These are phyloP conservation scores for Solanum hybrid DNA, from an alignment of 305 asterid genomes.

Conservation along the genomic window DNA sequence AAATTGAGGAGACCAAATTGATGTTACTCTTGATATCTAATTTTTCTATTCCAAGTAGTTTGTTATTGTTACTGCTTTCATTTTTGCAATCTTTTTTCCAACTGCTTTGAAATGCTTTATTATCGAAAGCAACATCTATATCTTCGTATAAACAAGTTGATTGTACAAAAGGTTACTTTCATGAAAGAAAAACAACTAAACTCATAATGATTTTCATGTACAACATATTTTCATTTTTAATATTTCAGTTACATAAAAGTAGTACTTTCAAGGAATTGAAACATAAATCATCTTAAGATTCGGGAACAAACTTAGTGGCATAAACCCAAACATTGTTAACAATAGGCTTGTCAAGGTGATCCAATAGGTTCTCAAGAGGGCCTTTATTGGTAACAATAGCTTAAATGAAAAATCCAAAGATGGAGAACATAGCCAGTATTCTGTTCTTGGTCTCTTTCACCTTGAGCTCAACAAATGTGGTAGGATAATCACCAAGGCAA, in stretches of 20 bases:
- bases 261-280: not conserved
- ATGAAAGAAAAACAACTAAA: not conserved
- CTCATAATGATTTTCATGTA: not conserved
- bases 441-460: not conserved
- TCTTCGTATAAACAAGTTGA: not conserved
- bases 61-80: not conserved
- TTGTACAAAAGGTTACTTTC: not conserved
- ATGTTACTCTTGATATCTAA: not conserved
- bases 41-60: not conserved
- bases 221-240: not conserved
- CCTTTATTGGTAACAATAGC: not conserved
- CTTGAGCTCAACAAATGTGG: not conserved
- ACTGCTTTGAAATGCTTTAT: not conserved
- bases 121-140: not conserved
- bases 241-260: not conserved
- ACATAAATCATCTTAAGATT: not conserved
- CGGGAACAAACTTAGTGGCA: not conserved
- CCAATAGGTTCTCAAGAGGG: not conserved
- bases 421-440: not conserved
- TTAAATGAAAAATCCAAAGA: not conserved
- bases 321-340: not conserved
- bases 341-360: not conserved
- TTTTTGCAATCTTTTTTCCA: not conserved
- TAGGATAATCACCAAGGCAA: not conserved
- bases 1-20: not conserved